Evolutionary conservation across 768 basidiomycete genomes (phyloP).

Genomic region (Trametes cubensis): DNA sequence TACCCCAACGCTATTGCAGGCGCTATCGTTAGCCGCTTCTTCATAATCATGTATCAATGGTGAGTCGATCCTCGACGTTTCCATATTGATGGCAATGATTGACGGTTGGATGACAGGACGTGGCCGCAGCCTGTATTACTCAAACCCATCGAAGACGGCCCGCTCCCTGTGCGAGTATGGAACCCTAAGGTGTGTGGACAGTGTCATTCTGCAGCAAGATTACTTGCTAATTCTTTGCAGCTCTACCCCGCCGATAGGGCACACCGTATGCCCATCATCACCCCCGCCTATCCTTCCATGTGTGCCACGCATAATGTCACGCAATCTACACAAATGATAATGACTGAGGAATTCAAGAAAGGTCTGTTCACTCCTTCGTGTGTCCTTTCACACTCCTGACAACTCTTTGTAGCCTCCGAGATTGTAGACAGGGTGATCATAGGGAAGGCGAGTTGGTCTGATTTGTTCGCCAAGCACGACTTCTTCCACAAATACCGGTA

Average conservation of each 20-base stretch:
- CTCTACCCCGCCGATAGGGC: slow-evolving; percentile 88
- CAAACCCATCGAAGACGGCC: slow-evolving; percentile 96
- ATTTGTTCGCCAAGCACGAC: slow-evolving; percentile 93
- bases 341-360: slow-evolving; percentile 94
- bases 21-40: slow-evolving; percentile 96
- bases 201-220: no score
- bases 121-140: slow-evolving; percentile 99
- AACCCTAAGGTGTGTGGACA: slow-evolving; percentile 74
- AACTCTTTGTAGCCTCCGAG: slow-evolving; percentile 66
- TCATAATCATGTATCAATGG: slow-evolving; percentile 99
- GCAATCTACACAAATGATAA: slow-evolving; percentile 91
- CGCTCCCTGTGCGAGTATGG: slow-evolving; percentile 93
- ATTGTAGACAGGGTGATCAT: slow-evolving; percentile 93
- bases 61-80: slow-evolving; percentile 38
- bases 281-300: slow-evolving; percentile 98
- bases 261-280: slow-evolving; percentile 99
- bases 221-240: slow-evolving; percentile 39
- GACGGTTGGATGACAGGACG: slow-evolving; percentile 55
- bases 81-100: not conserved
- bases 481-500: slow-evolving; percentile 97
- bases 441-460: slow-evolving; percentile 83
- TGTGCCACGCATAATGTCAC: slow-evolving; percentile 99
- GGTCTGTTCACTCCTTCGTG: slow-evolving; percentile 45
- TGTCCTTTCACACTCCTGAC: not conserved
- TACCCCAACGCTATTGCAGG: slow-evolving; percentile 95